Conservation (phyloP, 2,329 filamentous ascomycete species). For the Colletotrichum orchidophilum region DNA sequence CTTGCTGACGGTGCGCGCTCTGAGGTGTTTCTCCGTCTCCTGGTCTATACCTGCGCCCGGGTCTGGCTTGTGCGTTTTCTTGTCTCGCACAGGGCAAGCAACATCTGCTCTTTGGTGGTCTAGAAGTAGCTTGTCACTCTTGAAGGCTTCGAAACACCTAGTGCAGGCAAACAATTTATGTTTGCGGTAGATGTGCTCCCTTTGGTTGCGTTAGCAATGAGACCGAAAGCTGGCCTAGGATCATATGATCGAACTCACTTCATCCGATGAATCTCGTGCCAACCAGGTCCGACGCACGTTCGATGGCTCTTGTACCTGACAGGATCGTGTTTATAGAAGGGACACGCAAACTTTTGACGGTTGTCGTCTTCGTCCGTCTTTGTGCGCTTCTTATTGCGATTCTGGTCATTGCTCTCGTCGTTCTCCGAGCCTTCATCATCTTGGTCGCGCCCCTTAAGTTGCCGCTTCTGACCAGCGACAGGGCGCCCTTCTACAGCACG, state of each 20-base stretch:
- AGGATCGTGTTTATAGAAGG: conserved; percentile 50
- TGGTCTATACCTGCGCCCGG: conserved; percentile 45
- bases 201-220: conserved; percentile 2
- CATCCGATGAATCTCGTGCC: conserved; percentile 48
- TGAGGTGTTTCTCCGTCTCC: conserved; percentile 44
- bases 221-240: background rate
- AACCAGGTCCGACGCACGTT: conserved; percentile 48
- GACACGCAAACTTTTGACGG: conserved; percentile 44
- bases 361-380: conserved; percentile 19
- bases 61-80: conserved; percentile 35
- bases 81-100: conserved; percentile 36
- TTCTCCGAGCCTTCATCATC: background rate
- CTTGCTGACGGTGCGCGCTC: conserved; percentile 42
- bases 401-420: background rate
- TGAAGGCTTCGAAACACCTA: conserved; percentile 48
- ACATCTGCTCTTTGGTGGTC: conserved; percentile 41
- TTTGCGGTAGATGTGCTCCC: conserved; percentile 49
- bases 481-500: background rate
- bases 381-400: conserved; percentile 11
- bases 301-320: conserved; percentile 43
- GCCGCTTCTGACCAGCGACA: background rate
- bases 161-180: conserved; percentile 45
- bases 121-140: conserved; percentile 41
- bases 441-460: background rate
- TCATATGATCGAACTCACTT: conserved; percentile 42